Evolutionary conservation across 495 filamentous ascomycete species (phyloP), one percentile per base, ranked within the genome.

Genomic region (Alectoria sarmentosa): DNA sequence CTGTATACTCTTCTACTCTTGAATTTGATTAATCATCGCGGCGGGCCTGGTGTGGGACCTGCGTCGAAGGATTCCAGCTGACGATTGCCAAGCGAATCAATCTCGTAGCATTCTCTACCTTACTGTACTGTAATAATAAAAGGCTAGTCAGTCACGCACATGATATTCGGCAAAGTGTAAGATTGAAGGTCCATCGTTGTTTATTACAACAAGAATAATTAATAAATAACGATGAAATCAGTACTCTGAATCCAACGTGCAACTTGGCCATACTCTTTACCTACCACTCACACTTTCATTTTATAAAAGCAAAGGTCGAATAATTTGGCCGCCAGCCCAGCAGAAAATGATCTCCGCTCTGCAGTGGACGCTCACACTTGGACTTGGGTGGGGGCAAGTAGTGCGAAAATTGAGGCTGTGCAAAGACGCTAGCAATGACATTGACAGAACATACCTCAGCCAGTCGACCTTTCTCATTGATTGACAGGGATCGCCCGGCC

Each of bases 341-440:
- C 21, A 26, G n/a, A 26, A 48, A 48, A 48, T 48, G 46, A 3
- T 11, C 6, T n/a, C n/a, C n/a, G 17, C 3, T 21, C 17, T 21
- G 42, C 17, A 44, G 14, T 10, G 38, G 38, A 41, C 7, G 19
- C n/a, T n/a, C n/a, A n/a, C n/a, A n/a, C n/a, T n/a, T n/a, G n/a
- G n/a, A n/a, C n/a, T n/a, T n/a, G n/a, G n/a, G n/a, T n/a, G n/a
- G n/a, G n/a, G n/a, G n/a, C 13, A 28, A 52, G 48, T 54, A 54
- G 49, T 54, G 49, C 49, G 49, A 32, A 30, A 55, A 55, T 34
- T 5, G 52, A 34, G 52, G 52, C 52, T 55, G 52, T 55, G 52
- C 52, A 55, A 52, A 54, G 26, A 32, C 52, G 52, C 52, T 55
- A 55, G 19, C 26, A 30, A 54, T n/a, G 13, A 17, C 17, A 54